A percentile compares a stretch with the other conserved stretches of the same genome.
phyloP scores from a whole-genome alignment of 495 filamentous ascomycete species.

The Opeltia flavorubescens region DNA sequence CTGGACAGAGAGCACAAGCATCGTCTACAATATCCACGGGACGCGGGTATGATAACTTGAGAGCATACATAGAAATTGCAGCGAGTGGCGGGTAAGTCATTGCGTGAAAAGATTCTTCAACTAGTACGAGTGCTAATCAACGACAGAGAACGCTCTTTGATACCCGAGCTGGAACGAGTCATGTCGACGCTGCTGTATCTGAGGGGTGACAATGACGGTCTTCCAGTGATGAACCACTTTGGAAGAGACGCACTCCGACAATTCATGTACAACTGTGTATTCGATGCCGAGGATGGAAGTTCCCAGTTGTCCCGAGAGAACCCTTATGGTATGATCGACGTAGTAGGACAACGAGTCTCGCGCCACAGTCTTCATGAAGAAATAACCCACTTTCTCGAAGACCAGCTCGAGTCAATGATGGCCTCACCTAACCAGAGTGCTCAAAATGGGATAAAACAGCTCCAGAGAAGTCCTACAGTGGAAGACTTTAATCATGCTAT shows the following conservation, averaged over 20 bases:
- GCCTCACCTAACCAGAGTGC: neutral
- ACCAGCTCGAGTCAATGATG: neutral
- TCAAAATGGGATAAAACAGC: no score
- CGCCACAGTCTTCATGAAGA: neutral
- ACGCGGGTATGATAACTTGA: neutral
- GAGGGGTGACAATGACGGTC: neutral
- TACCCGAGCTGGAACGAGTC: neutral
- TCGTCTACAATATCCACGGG: neutral
- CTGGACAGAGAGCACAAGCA: neutral
- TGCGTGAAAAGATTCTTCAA: neutral
- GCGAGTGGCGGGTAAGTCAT: neutral
- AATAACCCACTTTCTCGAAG: neutral
- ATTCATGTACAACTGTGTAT: neutral
- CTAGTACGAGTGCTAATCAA: neutral
- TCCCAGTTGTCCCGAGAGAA: neutral
- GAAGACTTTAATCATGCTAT: no score
- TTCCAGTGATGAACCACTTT: neutral
- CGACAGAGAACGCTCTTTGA: neutral
- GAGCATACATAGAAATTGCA: neutral
- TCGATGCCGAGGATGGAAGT: neutral
- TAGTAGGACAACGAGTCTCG: neutral
- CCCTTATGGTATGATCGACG: neutral
- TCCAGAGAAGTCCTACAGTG: no score
- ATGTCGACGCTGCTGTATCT: neutral
- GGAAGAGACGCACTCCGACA: neutral